phyloP scores from a whole-genome alignment of 2,329 filamentous ascomycete genomes.

The Botrytis deweyae region DNA sequence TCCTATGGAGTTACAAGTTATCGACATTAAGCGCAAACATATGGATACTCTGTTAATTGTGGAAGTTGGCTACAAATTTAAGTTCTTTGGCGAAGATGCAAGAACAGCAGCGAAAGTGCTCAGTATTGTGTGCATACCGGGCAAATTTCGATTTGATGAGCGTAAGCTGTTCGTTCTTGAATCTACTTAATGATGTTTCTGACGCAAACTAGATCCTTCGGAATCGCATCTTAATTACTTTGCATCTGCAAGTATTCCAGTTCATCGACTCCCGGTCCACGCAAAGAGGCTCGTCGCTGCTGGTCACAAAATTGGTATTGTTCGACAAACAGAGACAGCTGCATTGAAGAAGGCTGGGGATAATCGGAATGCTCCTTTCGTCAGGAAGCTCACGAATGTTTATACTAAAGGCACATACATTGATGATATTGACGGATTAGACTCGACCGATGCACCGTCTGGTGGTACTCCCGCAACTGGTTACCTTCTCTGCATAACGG shows the following conservation, averaged over 20 bases:
- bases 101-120: conserved; percentile 84
- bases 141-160: conserved; percentile 92
- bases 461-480: conserved; percentile 66
- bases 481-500: conserved; percentile 91
- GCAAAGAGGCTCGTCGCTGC: conserved; percentile 89
- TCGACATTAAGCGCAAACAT: conserved; percentile 91
- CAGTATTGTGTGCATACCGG: conserved; percentile 94
- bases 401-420: conserved; percentile 99
- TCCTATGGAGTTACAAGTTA: conserved; percentile 87
- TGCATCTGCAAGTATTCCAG: conserved; percentile 92
- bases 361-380: conserved; percentile 89
- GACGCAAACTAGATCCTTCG: conserved; percentile 61
- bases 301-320: conserved; percentile 93
- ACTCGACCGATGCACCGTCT: conserved; percentile 53
- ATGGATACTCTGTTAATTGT: conserved; percentile 87
- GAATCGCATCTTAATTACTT: conserved; percentile 92
- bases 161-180: conserved; percentile 48
- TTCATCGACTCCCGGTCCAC: conserved; percentile 87
- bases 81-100: conserved; percentile 95
- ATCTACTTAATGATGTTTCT: conserved; percentile 25
- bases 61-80: conserved; percentile 97
- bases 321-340: conserved; percentile 91
- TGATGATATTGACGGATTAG: conserved; percentile 83
- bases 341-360: conserved; percentile 93
- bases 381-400: conserved; percentile 88